These are phyloP conservation scores for Hansenula lynferdii DNA, from an alignment of 1,139 yeast species.

Conservation along the genomic window DNA sequence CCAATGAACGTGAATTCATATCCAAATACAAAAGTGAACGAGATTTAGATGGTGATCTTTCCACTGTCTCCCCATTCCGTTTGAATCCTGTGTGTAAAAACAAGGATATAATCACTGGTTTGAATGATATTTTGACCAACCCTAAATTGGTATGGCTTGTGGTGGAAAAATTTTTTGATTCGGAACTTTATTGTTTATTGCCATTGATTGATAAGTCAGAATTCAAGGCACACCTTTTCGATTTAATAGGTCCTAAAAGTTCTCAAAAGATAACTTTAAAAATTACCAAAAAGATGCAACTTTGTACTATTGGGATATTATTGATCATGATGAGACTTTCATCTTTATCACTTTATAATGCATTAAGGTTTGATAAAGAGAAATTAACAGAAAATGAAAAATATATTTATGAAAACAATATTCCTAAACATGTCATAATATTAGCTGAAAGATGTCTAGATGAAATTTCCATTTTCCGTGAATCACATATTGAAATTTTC, in stretches of 20 bases:
- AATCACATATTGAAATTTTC: conserved; percentile 11
- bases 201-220: conserved; percentile 17
- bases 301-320: conserved; percentile 15
- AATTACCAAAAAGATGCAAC: conserved; percentile 13
- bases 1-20: conserved; percentile 1
- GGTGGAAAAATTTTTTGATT: conserved; percentile 19
- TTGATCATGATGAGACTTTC: conserved; percentile 18
- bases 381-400: conserved; percentile 5
- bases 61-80: too few species aligned
- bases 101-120: background rate
- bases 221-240: conserved; percentile 8
- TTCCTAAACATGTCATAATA: conserved; percentile 7
- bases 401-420: conserved; percentile 15
- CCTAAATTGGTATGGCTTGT: conserved; percentile 18
- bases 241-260: conserved; percentile 14
- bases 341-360: conserved; percentile 15
- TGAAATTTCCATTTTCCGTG: conserved; percentile 13
- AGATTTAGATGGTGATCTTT: conserved; percentile 3
- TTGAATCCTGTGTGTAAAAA: background rate
- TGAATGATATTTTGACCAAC: conserved; percentile 6
- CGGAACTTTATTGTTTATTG: conserved; percentile 14
- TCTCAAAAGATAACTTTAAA: conserved; percentile 4
- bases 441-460: conserved; percentile 9
- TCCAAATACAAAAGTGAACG: background rate
- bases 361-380: background rate